Evolutionary conservation across 2,329 filamentous ascomycete species (phyloP).

Genomic region (Stagonosporopsis vannaccii): DNA sequence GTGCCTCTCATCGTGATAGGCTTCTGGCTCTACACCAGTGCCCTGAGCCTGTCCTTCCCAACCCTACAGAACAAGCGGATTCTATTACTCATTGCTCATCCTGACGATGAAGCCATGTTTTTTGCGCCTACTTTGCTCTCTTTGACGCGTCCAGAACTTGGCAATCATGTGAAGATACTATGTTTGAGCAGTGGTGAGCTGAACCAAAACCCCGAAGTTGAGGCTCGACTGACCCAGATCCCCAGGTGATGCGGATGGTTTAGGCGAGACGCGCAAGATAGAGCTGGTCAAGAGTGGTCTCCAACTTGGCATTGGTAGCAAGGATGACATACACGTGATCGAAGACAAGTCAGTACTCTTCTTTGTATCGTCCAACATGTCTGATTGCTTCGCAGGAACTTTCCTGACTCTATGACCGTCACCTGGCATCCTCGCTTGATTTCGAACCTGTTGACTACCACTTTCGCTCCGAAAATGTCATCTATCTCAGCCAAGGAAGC

Average conservation of each 20-base stretch:
- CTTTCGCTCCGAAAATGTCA: slow-evolving; percentile 74
- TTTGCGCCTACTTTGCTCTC: slow-evolving; percentile 88
- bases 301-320: slow-evolving; percentile 74
- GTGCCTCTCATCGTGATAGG: slow-evolving; percentile 53
- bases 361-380: neutral
- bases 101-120: slow-evolving; percentile 99
- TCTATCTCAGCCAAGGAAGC: slow-evolving; percentile 51
- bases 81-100: slow-evolving; percentile 92
- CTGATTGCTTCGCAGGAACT: slow-evolving; percentile 59
- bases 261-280: slow-evolving; percentile 81
- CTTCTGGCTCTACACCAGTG: slow-evolving; percentile 58
- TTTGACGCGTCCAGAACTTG: slow-evolving; percentile 78
- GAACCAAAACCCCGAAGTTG: neutral
- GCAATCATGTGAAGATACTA: slow-evolving; percentile 92
- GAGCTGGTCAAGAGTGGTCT: slow-evolving; percentile 84
- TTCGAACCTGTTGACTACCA: slow-evolving; percentile 71
- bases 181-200: slow-evolving; percentile 82
- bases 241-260: slow-evolving; percentile 80
- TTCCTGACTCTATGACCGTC: slow-evolving; percentile 87
- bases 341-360: slow-evolving; percentile 68
- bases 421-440: slow-evolving; percentile 78
- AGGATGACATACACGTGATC: slow-evolving; percentile 84
- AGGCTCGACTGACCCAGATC: neutral
- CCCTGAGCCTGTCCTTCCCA: slow-evolving; percentile 63
- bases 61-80: slow-evolving; percentile 82